Base-by-base conservation (phyloP, 2,329 filamentous ascomycete genomes). In the Sarocladium brachiariae region DNA sequence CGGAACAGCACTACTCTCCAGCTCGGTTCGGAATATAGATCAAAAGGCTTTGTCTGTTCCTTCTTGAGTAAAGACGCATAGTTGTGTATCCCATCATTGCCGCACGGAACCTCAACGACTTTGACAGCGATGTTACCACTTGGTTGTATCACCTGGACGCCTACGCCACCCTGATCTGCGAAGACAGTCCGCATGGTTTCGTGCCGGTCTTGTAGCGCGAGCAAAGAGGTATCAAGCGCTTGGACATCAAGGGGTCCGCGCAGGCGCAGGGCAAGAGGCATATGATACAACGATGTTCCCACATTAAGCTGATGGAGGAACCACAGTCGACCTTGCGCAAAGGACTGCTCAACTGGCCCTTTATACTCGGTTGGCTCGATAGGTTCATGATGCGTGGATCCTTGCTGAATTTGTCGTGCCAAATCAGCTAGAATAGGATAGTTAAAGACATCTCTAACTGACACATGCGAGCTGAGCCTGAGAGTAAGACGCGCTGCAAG, bases 401-500 rank as follows among this genome's bases (percentile, higher is more conserved):
- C n/a, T 2, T 47, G 37, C 4, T 37, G 43, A 27, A 50, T 18
- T 16, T 49, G 45, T 3, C 34, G 13, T 13, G 51, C 37, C 3
- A 51, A 27, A 10, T 35, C 49, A 14, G 25, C 38, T 4, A 52
- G 24, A 16, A 49, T 33, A 3, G 52, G 52, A 5, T 39, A 23
- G 7, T 52, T 45, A 23, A 54, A 54, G 47, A 54, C 38, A 13
- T 54, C 51, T 16, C 45, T 52, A 14, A 54, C 51, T 3, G 53
- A 46, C 3, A 54, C 25, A n/a, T 46, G 39, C n/a, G 43, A 41
- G 18, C 52, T 43, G 2, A 54, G 27, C 2, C 51, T 33, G 16
- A 50, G 52, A 27, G 49, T 59, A 34, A 62, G 50, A 39, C 54
- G 55, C 19, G 58, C 56, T 37, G 59, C 57, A 14, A 62, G 59